Conservation (phyloP, 1,284 basidiomycete species). For the Heterobasidion irregulare region DNA sequence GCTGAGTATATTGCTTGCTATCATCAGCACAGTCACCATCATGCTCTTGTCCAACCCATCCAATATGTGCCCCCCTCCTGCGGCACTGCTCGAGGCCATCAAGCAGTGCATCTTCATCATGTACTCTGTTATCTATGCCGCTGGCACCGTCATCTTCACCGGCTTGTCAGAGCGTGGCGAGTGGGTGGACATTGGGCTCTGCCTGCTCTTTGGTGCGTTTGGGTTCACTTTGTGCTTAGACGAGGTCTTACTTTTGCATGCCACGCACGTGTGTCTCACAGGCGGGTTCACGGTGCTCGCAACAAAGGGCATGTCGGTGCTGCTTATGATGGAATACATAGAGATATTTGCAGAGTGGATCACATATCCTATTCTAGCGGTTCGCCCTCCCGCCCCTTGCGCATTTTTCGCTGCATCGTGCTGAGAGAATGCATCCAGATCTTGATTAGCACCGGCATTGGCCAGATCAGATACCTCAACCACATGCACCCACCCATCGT, state of each 20-base stretch:
- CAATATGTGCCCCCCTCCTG: constrained; percentile 62
- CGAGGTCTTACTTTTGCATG: background rate
- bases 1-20: constrained; percentile 78
- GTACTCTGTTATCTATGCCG: constrained; percentile 62
- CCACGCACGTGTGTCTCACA: constrained; percentile 15
- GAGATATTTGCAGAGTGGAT: constrained; percentile 72
- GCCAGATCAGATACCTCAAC: too few relatives aligned
- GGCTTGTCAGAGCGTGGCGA: constrained; percentile 49
- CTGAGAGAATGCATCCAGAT: too few relatives aligned
- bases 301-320: constrained; percentile 87
- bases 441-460: too few relatives aligned
- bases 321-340: constrained; percentile 72
- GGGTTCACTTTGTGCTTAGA: background rate
- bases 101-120: constrained; percentile 64
- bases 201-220: constrained; percentile 72
- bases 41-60: constrained; percentile 74
- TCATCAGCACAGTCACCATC: constrained; percentile 86
- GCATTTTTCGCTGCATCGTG: too few relatives aligned
- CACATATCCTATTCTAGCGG: constrained; percentile 67
- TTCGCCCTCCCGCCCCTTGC: constrained; percentile 28
- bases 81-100: constrained; percentile 65
- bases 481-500: too few relatives aligned
- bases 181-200: constrained; percentile 84
- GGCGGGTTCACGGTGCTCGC: constrained; percentile 93
- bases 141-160: too few relatives aligned